Percentiles rank a stretch among this genome's conserved stretches.
Conservation (phyloP, 164 flowering plant species). For the Santalum album region DNA sequence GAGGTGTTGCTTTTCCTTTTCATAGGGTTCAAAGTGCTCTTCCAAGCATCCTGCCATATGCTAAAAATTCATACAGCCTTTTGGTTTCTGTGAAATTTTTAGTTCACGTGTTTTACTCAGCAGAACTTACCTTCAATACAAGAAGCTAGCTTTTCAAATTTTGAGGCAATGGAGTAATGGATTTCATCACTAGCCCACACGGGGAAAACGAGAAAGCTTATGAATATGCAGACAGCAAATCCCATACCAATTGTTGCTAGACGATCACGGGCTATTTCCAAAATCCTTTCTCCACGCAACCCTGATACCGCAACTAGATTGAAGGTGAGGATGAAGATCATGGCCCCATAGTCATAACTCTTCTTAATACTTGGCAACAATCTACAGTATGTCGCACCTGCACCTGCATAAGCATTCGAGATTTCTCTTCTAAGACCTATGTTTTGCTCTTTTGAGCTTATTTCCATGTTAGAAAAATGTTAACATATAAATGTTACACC, state of each 20-base stretch:
- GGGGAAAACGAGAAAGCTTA: constrained; percentile 54
- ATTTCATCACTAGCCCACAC: constrained; percentile 78
- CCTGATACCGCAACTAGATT: constrained; percentile 74
- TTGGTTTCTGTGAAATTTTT: too few species aligned
- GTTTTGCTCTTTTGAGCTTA: too few species aligned
- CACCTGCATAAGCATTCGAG: constrained; percentile 27
- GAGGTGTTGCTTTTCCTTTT: constrained; percentile 17
- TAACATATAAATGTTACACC: too few species aligned
- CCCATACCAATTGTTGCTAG: constrained; percentile 59
- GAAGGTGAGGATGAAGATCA: constrained; percentile 80
- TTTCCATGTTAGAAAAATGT: too few species aligned
- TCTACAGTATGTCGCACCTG: constrained; percentile 44
- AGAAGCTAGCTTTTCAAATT: constrained; percentile 40
- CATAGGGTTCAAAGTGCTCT: constrained; percentile 30
- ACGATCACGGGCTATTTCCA: constrained; percentile 47
- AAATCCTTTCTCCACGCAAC: constrained; percentile 36
- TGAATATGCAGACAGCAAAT: constrained; percentile 47
- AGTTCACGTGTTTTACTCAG: too few species aligned
- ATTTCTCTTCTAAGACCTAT: too few species aligned
- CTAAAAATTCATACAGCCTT: too few species aligned
- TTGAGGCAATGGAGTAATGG: constrained; percentile 41
- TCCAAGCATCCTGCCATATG: constrained; percentile 30
- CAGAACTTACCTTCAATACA: constrained; percentile 44
- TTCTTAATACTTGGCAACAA: constrained; percentile 52
- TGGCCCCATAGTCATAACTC: constrained; percentile 61